Percentiles rank a stretch among this genome's conserved stretches.
Conservation (phyloP, 352 stramenopile species). For the Globisporangium nagaii region DNA sequence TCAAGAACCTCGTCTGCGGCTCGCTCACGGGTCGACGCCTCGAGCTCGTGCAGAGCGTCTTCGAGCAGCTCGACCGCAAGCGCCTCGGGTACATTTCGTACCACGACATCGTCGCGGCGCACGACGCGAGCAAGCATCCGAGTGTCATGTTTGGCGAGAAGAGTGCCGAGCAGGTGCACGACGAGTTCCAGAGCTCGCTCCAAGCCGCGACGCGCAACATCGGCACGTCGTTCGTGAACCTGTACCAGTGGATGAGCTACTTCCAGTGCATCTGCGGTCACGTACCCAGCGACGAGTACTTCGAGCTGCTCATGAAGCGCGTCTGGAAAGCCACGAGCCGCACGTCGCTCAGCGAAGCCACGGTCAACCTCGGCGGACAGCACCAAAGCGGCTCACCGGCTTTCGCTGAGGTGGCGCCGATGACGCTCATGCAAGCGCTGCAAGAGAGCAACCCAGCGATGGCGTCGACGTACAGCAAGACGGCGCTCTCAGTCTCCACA, state of each 20-base stretch:
- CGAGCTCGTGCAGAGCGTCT: slow-evolving; percentile 64
- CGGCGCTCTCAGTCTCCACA: slow-evolving; percentile 24
- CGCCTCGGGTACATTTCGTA: slow-evolving; percentile 53
- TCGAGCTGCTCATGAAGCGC: slow-evolving; percentile 65
- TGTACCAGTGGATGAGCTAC: slow-evolving; percentile 68
- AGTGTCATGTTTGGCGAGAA: slow-evolving; percentile 73
- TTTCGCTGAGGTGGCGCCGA: slow-evolving; percentile 5
- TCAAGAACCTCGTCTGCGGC: slow-evolving; percentile 68
- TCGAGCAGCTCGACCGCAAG: slow-evolving; percentile 58
- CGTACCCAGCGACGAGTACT: slow-evolving; percentile 69
- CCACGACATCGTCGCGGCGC: slow-evolving; percentile 35
- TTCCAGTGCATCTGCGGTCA: slow-evolving; percentile 71
- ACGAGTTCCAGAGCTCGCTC: slow-evolving; percentile 56
- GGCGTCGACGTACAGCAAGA: slow-evolving; percentile 10
- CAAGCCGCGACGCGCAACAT: slow-evolving; percentile 19
- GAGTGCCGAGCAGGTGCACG: slow-evolving; percentile 39
- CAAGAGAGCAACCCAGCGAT: slow-evolving; percentile 34
- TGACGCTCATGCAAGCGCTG: slow-evolving; percentile 52
- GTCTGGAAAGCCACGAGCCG: slow-evolving; percentile 52
- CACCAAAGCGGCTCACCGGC: slow-evolving; percentile 1
- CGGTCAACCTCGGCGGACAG: slow-evolving; percentile 3
- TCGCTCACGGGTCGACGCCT: slow-evolving; percentile 34
- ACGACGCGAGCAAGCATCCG: slow-evolving; percentile 53
- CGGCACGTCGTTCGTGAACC: slow-evolving; percentile 47
- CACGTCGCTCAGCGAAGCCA: slow-evolving; percentile 32